Evolutionary conservation across 768 basidiomycete species (phyloP).

Genomic region (Auriscalpium microsporum): DNA sequence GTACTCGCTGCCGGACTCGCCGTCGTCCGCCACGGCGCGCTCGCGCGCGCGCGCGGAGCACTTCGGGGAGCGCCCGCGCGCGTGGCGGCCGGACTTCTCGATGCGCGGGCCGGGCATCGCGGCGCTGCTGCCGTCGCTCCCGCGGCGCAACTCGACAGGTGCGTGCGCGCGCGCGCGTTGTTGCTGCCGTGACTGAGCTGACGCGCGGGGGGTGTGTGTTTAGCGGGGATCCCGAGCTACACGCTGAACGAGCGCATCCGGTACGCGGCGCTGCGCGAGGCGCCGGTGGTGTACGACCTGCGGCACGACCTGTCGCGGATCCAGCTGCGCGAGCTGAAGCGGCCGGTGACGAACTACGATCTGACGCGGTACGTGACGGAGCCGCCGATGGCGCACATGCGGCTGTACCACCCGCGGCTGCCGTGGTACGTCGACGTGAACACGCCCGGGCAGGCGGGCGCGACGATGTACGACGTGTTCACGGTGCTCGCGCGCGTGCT

Average conservation of each 20-base stretch:
- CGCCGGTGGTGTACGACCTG: slow-evolving; percentile 42
- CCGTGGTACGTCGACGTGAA: slow-evolving; percentile 64
- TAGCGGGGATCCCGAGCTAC: too few relatives aligned
- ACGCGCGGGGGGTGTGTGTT: too few relatives aligned
- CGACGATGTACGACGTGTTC: slow-evolving; percentile 52
- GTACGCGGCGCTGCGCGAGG: slow-evolving; percentile 19
- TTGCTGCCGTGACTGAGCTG: too few relatives aligned
- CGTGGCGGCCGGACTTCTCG: too few relatives aligned
- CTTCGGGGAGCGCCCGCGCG: too few relatives aligned
- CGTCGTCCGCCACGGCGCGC: too few relatives aligned
- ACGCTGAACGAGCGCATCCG: slow-evolving; percentile 19
- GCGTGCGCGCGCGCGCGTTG: too few relatives aligned
- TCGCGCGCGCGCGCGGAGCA: too few relatives aligned
- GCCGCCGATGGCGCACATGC: slow-evolving; percentile 42
- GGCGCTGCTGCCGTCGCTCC: too few relatives aligned
- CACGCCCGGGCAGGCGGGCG: slow-evolving; percentile 38
- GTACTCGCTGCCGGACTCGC: too few relatives aligned
- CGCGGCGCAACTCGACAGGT: too few relatives aligned
- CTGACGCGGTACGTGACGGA: slow-evolving; percentile 45
- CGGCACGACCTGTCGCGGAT: slow-evolving; percentile 33
- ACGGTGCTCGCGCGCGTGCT: slow-evolving; percentile 36
- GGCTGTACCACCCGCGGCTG: slow-evolving; percentile 45
- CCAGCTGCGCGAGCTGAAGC: slow-evolving; percentile 37
- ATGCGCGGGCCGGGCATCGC: too few relatives aligned
- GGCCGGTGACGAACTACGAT: slow-evolving; percentile 38